Conservation (phyloP, 202 grass and related monocot species). For the Eragrostis tef region DNA sequence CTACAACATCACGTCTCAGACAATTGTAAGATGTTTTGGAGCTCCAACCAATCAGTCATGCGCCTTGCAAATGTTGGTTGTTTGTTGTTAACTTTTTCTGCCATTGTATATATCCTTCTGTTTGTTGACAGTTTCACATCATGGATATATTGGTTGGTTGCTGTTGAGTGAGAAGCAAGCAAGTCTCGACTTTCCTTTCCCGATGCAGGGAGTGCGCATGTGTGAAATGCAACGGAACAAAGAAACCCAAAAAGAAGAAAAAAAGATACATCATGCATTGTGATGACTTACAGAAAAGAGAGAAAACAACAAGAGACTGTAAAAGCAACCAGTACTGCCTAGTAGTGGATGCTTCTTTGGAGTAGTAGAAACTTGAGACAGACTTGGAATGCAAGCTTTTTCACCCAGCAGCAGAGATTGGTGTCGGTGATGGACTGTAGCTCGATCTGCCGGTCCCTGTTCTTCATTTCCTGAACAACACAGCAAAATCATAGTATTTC, state of each 20-base stretch:
- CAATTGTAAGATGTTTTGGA: neutral
- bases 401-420: neutral
- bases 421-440: conserved; percentile 53
- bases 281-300: conserved; percentile 21
- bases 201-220: neutral
- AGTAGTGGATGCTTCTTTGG: conserved; percentile 31
- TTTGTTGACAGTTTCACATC: conserved; percentile 33
- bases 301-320: neutral
- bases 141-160: conserved; percentile 6
- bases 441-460: neutral
- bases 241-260: too few relatives aligned
- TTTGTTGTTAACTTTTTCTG: neutral
- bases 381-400: conserved; percentile 39
- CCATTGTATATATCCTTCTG: neutral
- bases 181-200: neutral
- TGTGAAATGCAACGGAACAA: neutral
- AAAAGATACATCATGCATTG: neutral
- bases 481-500: neutral
- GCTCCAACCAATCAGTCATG: conserved; percentile 20
- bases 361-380: neutral
- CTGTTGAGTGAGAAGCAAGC: conserved; percentile 32
- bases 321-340: conserved; percentile 28
- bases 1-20: neutral
- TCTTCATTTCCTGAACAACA: neutral
- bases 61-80: neutral